A percentile compares a stretch with the other conserved stretches of the same genome.
Evolutionary conservation across 768 basidiomycete species (phyloP).

Genomic region (Auricularia heimuer): DNA sequence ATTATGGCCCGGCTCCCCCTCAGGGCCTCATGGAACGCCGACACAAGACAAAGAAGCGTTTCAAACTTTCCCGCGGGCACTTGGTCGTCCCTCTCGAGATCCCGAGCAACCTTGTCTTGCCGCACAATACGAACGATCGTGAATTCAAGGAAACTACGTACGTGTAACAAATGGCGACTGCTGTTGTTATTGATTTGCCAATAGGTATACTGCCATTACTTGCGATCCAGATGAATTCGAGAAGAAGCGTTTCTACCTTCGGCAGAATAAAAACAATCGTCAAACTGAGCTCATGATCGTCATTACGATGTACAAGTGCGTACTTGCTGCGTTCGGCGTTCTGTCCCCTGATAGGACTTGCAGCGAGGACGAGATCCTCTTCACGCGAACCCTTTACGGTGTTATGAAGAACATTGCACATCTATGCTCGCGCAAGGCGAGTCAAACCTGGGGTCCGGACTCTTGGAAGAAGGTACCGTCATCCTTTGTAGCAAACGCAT

Average conservation of each 20-base stretch:
- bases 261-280: slow-evolving; percentile 71
- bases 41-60: slow-evolving; percentile 65
- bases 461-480: slow-evolving; percentile 82
- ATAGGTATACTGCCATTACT: slow-evolving; percentile 67
- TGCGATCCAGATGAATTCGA: slow-evolving; percentile 92
- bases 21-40: slow-evolving; percentile 62
- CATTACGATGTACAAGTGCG: slow-evolving; percentile 95
- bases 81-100: slow-evolving; percentile 77
- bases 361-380: slow-evolving; percentile 81
- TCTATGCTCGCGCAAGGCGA: slow-evolving; percentile 71
- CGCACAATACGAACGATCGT: slow-evolving; percentile 47
- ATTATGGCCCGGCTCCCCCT: slow-evolving; percentile 81
- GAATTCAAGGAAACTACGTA: slow-evolving; percentile 70
- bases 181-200: not conserved
- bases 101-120: slow-evolving; percentile 74
- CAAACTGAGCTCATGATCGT: slow-evolving; percentile 88
- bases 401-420: slow-evolving; percentile 65
- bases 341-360: slow-evolving; percentile 1
- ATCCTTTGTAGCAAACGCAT: not conserved
- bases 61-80: slow-evolving; percentile 80
- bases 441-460: slow-evolving; percentile 91
- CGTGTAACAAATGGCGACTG: slow-evolving; percentile 16
- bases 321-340: slow-evolving; percentile 8
- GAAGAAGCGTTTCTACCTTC: slow-evolving; percentile 68
- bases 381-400: slow-evolving; percentile 88